phyloP scores from a whole-genome alignment of 352 stramenopile genomes.

The Phytophthora meadii region DNA sequence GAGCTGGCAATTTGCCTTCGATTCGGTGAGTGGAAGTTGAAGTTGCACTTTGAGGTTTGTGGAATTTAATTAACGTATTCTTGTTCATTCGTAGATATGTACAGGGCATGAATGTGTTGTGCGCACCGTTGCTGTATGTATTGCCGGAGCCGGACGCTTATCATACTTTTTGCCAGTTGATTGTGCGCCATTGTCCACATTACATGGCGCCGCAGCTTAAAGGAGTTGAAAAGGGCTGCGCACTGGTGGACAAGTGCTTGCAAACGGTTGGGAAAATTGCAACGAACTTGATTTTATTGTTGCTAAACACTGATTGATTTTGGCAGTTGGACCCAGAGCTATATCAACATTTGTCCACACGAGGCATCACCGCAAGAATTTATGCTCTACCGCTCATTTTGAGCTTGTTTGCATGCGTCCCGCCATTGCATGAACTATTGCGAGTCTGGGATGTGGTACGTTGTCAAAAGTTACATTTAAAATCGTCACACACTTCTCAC shows the following conservation, averaged over 20 bases:
- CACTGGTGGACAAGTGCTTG: conserved; percentile 85
- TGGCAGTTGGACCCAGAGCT: conserved; percentile 79
- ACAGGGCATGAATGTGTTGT: conserved; percentile 94
- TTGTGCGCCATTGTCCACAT: conserved; percentile 88
- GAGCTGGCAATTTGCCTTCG: conserved; percentile 45
- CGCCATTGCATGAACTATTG: conserved; percentile 87
- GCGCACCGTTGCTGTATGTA: conserved; percentile 92
- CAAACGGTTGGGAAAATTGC: conserved; percentile 51
- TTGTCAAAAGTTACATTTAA: background rate
- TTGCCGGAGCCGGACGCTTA: conserved; percentile 92
- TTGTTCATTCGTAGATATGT: conserved; percentile 67
- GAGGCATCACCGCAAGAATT: conserved; percentile 83
- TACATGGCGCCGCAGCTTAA: conserved; percentile 91
- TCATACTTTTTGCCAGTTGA: conserved; percentile 89
- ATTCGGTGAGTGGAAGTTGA: conserved; percentile 40
- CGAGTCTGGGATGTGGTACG: conserved; percentile 92
- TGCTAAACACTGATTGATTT: background rate
- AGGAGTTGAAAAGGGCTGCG: conserved; percentile 81
- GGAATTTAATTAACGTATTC: background rate
- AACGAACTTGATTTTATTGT: background rate
- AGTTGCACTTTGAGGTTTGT: conserved; percentile 5
- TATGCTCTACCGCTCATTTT: conserved; percentile 90
- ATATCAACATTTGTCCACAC: conserved; percentile 76
- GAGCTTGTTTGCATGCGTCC: conserved; percentile 91
- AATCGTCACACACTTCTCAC: too few relatives aligned